These are phyloP conservation scores for Ocimum tenuiflorum DNA, from an alignment of 257 asterid species.

Conservation along the genomic window DNA sequence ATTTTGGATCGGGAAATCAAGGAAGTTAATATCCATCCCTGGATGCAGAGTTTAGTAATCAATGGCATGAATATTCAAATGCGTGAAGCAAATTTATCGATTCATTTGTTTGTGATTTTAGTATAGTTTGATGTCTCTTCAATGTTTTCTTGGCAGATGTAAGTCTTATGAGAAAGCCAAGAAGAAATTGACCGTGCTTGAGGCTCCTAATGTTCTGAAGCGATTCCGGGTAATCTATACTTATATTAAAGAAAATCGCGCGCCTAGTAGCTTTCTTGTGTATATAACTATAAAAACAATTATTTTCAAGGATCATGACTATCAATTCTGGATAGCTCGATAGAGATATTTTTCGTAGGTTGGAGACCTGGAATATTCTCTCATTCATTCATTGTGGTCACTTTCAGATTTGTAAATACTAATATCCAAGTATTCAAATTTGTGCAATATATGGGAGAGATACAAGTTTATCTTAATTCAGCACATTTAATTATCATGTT, in stretches of 20 bases:
- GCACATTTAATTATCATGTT: neutral
- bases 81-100: neutral
- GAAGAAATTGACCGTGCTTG: constrained; percentile 46
- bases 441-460: no score
- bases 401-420: no score
- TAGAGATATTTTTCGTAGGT: no score
- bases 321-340: no score
- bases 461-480: neutral
- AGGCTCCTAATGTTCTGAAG: constrained; percentile 62
- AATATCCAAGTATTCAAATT: no score
- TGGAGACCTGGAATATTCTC: no score
- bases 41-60: neutral
- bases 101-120: constrained; percentile 2
- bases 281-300: no score
- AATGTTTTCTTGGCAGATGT: constrained; percentile 32
- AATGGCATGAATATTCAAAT: neutral
- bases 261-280: no score
- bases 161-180: constrained; percentile 63
- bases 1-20: neutral
- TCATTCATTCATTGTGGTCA: no score
- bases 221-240: constrained; percentile 37
- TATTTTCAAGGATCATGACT: no score
- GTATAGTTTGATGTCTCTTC: neutral
- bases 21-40: neutral
- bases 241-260: no score